phyloP scores from a whole-genome alignment of 2,329 filamentous ascomycete species.

The Ophioceras dolichostomum region DNA sequence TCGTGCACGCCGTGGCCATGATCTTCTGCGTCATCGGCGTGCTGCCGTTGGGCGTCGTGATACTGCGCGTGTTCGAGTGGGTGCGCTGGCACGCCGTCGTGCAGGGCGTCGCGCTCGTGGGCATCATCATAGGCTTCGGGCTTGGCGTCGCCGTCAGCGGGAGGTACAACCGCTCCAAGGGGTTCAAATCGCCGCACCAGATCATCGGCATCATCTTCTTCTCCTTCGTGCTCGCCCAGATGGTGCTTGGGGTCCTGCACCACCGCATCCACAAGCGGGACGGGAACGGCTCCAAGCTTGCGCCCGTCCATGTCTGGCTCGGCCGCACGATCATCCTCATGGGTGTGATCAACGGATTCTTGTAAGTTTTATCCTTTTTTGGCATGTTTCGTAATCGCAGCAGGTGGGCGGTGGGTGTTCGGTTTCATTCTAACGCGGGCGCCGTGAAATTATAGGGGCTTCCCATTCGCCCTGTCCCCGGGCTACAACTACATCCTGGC shows the following conservation, averaged over 20 bases:
- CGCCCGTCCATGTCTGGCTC: constrained; percentile 38
- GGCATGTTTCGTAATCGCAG: no score
- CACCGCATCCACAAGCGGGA: constrained; percentile 37
- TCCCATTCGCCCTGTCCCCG: constrained; percentile 40
- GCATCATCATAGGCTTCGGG: constrained; percentile 35
- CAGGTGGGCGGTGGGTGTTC: no score
- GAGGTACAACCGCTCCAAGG: constrained; percentile 40
- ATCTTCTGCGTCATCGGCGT: constrained; percentile 39
- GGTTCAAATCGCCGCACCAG: constrained; percentile 42
- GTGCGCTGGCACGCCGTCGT: constrained; percentile 42
- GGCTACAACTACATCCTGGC: constrained; percentile 28
- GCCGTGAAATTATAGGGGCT: no score
- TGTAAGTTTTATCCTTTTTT: constrained; percentile 31
- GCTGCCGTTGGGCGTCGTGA: constrained; percentile 41
- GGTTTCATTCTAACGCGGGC: no score
- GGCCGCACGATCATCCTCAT: constrained; percentile 40
- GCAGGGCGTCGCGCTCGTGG: constrained; percentile 34
- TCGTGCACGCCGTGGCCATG: constrained; percentile 39
- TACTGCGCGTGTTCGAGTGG: constrained; percentile 37
- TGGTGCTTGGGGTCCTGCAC: constrained; percentile 41
- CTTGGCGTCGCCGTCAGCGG: constrained; percentile 40
- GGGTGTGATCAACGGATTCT: constrained; percentile 42
- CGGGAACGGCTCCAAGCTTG: neutral
- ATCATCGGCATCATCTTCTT: constrained; percentile 44
- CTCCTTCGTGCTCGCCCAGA: constrained; percentile 37